phyloP scores from a whole-genome alignment of 305 asterid genomes.

The Coffea humblotiana region DNA sequence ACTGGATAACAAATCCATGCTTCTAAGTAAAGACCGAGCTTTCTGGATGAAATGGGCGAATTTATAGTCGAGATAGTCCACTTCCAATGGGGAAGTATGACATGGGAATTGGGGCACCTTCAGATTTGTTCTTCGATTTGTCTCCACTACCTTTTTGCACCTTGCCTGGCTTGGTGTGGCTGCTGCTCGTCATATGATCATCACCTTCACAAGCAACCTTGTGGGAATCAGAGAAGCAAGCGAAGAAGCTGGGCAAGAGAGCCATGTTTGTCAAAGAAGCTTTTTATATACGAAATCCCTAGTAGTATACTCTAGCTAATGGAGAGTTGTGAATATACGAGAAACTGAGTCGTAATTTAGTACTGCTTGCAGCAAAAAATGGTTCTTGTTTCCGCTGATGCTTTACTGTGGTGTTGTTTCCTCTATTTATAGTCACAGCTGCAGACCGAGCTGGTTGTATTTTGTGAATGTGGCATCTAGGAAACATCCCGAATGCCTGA shows the following conservation, averaged over 20 bases:
- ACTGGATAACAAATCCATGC: not conserved
- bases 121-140: not conserved
- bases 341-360: no score
- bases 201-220: conserved; percentile 7
- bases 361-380: no score
- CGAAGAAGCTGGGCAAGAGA: conserved; percentile 1
- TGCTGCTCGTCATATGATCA: not conserved
- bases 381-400: no score
- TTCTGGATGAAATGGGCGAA: not conserved
- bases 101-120: conserved; percentile 24
- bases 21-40: not conserved
- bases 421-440: no score
- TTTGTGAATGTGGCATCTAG: no score
- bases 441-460: no score
- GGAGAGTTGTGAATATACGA: no score
- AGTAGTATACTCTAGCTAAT: no score
- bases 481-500: no score
- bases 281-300: not conserved
- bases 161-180: not conserved
- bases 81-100: conserved; percentile 27
- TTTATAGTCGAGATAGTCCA: conserved; percentile 13
- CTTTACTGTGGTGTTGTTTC: no score
- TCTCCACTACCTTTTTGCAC: not conserved
- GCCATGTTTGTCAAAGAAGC: not conserved
- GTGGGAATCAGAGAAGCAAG: conserved; percentile 13